These are phyloP conservation scores for Puya raimondii DNA, from an alignment of 176 grass and related monocot species.

Conservation along the genomic window DNA sequence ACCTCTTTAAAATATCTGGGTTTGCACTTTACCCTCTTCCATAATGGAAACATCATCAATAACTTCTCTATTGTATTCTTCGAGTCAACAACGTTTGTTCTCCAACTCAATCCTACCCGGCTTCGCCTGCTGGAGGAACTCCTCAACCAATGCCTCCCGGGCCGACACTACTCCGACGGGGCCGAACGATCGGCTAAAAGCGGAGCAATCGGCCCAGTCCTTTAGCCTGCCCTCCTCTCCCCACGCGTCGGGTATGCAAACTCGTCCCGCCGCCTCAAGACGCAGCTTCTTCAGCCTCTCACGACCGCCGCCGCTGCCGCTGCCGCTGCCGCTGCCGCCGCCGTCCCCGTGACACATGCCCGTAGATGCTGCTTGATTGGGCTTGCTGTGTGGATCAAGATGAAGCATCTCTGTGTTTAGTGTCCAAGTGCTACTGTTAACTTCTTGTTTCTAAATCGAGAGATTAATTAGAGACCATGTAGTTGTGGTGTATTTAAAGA, in stretches of 20 bases:
- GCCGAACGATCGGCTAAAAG: constrained; percentile 12
- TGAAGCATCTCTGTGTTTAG: constrained; percentile 4
- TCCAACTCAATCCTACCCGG: background rate
- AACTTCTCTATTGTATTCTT: too few relatives aligned
- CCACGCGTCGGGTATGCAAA: constrained; percentile 24
- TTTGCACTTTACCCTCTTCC: too few relatives aligned
- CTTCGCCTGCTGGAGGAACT: background rate
- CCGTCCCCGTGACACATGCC: background rate
- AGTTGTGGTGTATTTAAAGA: too few relatives aligned
- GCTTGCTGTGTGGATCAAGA: background rate
- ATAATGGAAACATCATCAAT: too few relatives aligned
- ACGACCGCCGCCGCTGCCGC: background rate
- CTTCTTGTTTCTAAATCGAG: too few relatives aligned
- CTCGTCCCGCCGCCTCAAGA: constrained; percentile 11
- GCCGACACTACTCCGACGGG: background rate
- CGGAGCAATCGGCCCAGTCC: constrained; percentile 10
- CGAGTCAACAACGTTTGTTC: constrained; percentile 4
- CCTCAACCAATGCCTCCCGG: background rate
- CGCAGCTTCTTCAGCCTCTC: constrained; percentile 22
- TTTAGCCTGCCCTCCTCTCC: constrained; percentile 12
- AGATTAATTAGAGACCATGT: too few relatives aligned
- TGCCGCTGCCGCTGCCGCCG: background rate
- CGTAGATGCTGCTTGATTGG: background rate
- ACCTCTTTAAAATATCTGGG: too few relatives aligned
- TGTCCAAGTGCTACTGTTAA: background rate